Percentiles rank a stretch among this genome's conserved stretches.
Evolutionary conservation across 306 rosid species (phyloP).

Genomic region (Trifolium fragiferum): DNA sequence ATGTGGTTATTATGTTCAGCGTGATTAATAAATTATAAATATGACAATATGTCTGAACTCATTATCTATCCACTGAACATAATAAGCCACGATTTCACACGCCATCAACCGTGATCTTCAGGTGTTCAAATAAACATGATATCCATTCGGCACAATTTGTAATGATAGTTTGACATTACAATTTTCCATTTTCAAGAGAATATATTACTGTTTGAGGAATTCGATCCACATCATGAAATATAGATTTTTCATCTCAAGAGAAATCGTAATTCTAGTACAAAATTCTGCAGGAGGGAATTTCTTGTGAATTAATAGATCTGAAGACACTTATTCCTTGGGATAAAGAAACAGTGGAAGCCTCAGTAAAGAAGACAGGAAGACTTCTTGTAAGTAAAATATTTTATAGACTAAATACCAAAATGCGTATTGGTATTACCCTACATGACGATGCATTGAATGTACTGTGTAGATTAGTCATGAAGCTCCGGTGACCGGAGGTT

Average conservation of each 20-base stretch:
- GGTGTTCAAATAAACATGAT: neutral
- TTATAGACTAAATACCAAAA: conserved; percentile 13
- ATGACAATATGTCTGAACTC: neutral
- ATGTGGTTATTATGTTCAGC: neutral
- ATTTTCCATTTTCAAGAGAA: conserved; percentile 1
- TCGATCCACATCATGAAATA: neutral
- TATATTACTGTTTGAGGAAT: neutral
- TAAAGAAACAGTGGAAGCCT: conserved; percentile 90
- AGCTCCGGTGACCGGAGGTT: conserved; percentile 96
- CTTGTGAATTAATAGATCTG: conserved; percentile 92
- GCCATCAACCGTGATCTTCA: neutral
- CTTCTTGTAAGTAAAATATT: conserved; percentile 73
- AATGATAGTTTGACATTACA: conserved; percentile 1
- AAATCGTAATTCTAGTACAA: conserved; percentile 21
- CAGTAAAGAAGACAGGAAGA: conserved; percentile 91
- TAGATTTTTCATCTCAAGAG: conserved; percentile 18
- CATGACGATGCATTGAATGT: conserved; percentile 32
- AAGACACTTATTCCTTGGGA: conserved; percentile 97
- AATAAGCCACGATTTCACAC: neutral
- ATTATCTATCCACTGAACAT: neutral
- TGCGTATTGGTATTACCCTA: neutral
- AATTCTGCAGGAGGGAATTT: conserved; percentile 84
- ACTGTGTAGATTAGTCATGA: conserved; percentile 88
- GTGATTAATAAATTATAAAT: neutral
- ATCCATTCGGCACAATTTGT: neutral